Conservation (phyloP, 2,329 filamentous ascomycete genomes). For the Paecilomyces formosus region DNA sequence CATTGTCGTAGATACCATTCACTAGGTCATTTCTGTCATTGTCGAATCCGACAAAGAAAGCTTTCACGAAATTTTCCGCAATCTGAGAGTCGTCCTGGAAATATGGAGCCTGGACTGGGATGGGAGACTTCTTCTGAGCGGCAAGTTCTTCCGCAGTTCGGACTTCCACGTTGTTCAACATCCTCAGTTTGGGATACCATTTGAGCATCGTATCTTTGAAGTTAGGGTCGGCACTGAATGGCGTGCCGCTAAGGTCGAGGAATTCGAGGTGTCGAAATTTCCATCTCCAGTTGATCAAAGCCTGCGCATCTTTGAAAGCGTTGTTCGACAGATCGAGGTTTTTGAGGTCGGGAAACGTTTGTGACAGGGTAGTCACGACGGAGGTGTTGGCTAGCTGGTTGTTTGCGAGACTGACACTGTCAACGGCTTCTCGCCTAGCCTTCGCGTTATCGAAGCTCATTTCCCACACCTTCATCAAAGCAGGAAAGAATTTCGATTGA, state of each 20-base stretch:
- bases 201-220: slow-evolving; percentile 63
- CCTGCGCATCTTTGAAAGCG: slow-evolving; percentile 60
- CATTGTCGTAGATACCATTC: slow-evolving; percentile 64
- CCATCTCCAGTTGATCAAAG: slow-evolving; percentile 67
- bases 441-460: slow-evolving; percentile 63
- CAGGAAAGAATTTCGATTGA: slow-evolving; percentile 82
- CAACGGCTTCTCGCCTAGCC: slow-evolving; percentile 69
- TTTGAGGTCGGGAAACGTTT: slow-evolving; percentile 75
- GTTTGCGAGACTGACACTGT: slow-evolving; percentile 72
- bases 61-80: slow-evolving; percentile 66
- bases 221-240: slow-evolving; percentile 56
- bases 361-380: slow-evolving; percentile 66
- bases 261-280: slow-evolving; percentile 75
- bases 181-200: slow-evolving; percentile 76
- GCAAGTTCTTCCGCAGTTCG: slow-evolving; percentile 64
- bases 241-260: slow-evolving; percentile 70
- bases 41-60: slow-evolving; percentile 70
- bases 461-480: slow-evolving; percentile 80
- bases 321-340: slow-evolving; percentile 88
- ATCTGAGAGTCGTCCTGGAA: slow-evolving; percentile 69
- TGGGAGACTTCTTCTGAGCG: slow-evolving; percentile 51
- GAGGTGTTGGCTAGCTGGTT: slow-evolving; percentile 70
- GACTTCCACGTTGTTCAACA: slow-evolving; percentile 67
- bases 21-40: slow-evolving; percentile 58
- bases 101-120: slow-evolving; percentile 55